Evolutionary conservation across 2,329 filamentous ascomycete genomes (phyloP), one percentile per base, ranked within the genome.

Genomic region (Arthrobotrys conoides): DNA sequence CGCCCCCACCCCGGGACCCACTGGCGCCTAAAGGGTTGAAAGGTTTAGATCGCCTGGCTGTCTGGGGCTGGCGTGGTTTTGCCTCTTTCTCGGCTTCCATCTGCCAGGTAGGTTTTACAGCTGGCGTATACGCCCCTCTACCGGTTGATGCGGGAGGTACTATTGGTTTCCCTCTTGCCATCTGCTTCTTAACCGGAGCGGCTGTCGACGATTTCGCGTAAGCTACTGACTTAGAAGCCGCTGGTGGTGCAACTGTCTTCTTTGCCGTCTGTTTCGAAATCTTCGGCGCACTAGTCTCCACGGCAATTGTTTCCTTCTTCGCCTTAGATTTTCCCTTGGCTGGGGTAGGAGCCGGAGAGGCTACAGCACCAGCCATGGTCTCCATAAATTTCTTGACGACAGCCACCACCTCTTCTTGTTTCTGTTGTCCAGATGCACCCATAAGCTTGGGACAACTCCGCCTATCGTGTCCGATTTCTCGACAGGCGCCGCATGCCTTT

Each of bases 401-500:
- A 8, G 66, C 22, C 12, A 77, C 33, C 10, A 61, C 20, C 0
- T 69, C 51, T 30, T 63, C 38, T 10, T 76, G 55, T 22, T 65
- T 55, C 20, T 55, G 44, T 20, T 63, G 49, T 1, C 20, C 27
- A 16, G 33, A 22, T 20, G 18, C 55, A 14, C 53, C 61, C 1
- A 59, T 41, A 14, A 77, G 73, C 18, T 59, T 71, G 3, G 67
- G 73, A 41, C 73, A 77, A 10, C 51, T 12, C 24, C 67, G 38
- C 61, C 73, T 71, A 46, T 77, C 73, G 14, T 77, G 73, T 4
- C 73, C 73, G 14, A 67, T 67, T 49, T 71, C 66, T 44, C 73
- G 22, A 66, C 73, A 77, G 0, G 73, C 73, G 22, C 73, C 73
- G 18, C 73, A 77, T 38, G 73, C 73, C 18, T 77, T 77, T 27